phyloP scores from a whole-genome alignment of 2,329 filamentous ascomycete genomes.

The Thelonectria olida region DNA sequence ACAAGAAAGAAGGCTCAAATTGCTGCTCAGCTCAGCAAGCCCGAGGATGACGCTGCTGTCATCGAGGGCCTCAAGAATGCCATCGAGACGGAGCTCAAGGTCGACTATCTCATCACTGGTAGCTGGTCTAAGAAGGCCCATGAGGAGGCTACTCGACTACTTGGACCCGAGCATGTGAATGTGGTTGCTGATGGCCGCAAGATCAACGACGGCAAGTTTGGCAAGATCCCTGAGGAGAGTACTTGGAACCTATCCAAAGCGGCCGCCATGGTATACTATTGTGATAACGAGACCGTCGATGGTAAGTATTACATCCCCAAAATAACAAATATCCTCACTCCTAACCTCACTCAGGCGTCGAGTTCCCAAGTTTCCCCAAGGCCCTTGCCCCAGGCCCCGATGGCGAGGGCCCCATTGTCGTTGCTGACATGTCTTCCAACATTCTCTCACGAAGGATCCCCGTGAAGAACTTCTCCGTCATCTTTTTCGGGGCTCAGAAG shows the following conservation, averaged over 20 bases:
- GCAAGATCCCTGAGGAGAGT: conserved; percentile 79
- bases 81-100: conserved; percentile 75
- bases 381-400: conserved; percentile 65
- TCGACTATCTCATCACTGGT: conserved; percentile 92
- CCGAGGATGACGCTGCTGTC: conserved; percentile 59
- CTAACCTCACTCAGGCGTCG: too few species aligned
- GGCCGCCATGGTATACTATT: conserved; percentile 84
- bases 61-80: conserved; percentile 69
- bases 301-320: too few species aligned
- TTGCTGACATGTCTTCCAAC: conserved; percentile 95
- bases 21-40: conserved; percentile 60
- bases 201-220: conserved; percentile 82
- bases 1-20: conserved; percentile 71
- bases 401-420: conserved; percentile 77
- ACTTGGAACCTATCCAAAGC: conserved; percentile 78
- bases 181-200: conserved; percentile 72
- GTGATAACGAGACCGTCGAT: conserved; percentile 94
- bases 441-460: conserved; percentile 85
- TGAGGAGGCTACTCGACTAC: conserved; percentile 80
- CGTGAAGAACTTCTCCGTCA: conserved; percentile 79
- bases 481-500: conserved; percentile 96
- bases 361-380: conserved; percentile 81
- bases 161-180: conserved; percentile 84
- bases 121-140: conserved; percentile 89
- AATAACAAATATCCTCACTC: too few species aligned